A percentile compares a stretch with the other conserved stretches of the same genome.
These are phyloP conservation scores for Harringtonia aguacate DNA, from an alignment of 2,329 filamentous ascomycete species.

Conservation along the genomic window DNA sequence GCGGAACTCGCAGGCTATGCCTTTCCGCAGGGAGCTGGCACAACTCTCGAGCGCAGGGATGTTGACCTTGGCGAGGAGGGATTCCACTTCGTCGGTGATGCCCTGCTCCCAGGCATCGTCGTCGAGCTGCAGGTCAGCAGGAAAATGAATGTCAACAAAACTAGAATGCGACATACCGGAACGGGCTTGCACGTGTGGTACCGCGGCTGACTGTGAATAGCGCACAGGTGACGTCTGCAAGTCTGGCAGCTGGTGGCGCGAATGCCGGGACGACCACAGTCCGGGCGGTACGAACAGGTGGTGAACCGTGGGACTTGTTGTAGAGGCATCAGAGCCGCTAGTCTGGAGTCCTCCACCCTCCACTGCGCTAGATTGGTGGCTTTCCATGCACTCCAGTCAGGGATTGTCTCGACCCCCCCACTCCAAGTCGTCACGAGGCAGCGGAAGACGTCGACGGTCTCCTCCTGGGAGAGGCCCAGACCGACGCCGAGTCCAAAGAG, in stretches of 20 bases:
- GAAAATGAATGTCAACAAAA: too few species aligned
- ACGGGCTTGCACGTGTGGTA: not conserved
- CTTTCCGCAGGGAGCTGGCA: not conserved
- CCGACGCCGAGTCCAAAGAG: slow-evolving; percentile 3
- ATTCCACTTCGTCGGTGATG: not conserved
- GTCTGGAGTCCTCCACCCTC: not conserved
- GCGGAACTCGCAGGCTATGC: not conserved
- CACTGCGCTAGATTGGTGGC: too few species aligned
- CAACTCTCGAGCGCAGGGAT: not conserved
- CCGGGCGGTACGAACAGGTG: not conserved
- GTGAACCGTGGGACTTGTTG: not conserved
- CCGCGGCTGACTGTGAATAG: not conserved
- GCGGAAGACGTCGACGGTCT: not conserved
- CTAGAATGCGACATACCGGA: not conserved
- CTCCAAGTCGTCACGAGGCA: not conserved
- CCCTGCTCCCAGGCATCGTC: not conserved
- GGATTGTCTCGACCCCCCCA: too few species aligned
- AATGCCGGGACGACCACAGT: not conserved
- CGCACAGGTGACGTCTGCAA: slow-evolving; percentile 1
- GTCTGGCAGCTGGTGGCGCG: not conserved
- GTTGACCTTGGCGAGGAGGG: not conserved
- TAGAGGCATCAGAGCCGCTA: not conserved
- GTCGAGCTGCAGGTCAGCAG: not conserved
- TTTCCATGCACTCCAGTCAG: too few species aligned
- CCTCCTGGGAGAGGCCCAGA: not conserved